Evolutionary conservation across 257 asterid genomes (phyloP).

Genomic region (Przewalskia tangutica): DNA sequence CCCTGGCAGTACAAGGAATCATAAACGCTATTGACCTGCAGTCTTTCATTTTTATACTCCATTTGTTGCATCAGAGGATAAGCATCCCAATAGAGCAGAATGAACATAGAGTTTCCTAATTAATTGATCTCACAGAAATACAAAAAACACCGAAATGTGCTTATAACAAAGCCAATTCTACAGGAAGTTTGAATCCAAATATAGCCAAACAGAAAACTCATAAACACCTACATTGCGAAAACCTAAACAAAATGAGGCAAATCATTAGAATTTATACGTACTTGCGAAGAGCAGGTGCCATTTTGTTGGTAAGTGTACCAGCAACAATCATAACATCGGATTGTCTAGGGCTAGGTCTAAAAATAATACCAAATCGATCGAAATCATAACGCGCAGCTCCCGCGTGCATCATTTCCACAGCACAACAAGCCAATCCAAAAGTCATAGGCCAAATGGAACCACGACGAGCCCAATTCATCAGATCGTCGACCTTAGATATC

Average conservation of each 20-base stretch:
- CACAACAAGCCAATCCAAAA: slow-evolving; percentile 92
- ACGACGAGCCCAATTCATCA: slow-evolving; percentile 92
- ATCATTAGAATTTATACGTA: slow-evolving; percentile 13
- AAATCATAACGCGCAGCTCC: slow-evolving; percentile 96
- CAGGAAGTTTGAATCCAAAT: background rate
- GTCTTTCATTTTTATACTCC: background rate
- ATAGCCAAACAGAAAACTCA: no score
- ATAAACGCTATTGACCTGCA: no score
- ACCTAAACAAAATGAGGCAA: background rate
- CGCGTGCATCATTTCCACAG: slow-evolving; percentile 98
- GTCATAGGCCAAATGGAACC: slow-evolving; percentile 99
- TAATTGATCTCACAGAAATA: background rate
- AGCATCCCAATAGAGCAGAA: background rate
- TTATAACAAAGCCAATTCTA: background rate
- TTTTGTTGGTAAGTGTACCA: slow-evolving; percentile 84
- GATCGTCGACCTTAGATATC: slow-evolving; percentile 89
- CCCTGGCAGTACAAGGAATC: no score
- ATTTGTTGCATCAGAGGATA: background rate
- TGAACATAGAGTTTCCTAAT: background rate
- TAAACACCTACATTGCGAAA: no score
- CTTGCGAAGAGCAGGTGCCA: slow-evolving; percentile 99
- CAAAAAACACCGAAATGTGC: background rate
- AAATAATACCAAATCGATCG: slow-evolving; percentile 93
- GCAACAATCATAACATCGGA: slow-evolving; percentile 93
- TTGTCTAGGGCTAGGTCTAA: slow-evolving; percentile 96